Evolutionary conservation across 2,329 filamentous ascomycete species (phyloP).

Genomic region (Trichophyton simii): DNA sequence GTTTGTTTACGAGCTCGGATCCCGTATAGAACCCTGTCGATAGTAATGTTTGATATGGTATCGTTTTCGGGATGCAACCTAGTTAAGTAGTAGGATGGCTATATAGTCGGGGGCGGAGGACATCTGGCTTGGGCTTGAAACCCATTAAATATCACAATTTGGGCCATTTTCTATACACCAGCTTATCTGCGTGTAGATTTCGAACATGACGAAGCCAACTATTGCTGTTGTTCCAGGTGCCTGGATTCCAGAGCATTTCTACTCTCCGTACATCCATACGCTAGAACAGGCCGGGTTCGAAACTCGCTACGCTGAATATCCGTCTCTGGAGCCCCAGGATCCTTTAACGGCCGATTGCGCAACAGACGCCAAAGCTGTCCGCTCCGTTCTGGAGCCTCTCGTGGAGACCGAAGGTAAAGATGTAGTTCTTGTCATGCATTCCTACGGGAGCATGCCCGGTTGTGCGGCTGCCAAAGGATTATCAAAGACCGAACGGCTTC

Average conservation of each 20-base stretch:
- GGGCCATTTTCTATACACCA: not conserved
- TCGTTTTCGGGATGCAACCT: not conserved
- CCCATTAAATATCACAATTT: not conserved
- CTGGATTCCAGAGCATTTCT: slow-evolving; percentile 21
- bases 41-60: not conserved
- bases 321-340: slow-evolving; percentile 8
- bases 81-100: not conserved
- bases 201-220: slow-evolving; percentile 19
- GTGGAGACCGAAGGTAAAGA: slow-evolving; percentile 23
- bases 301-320: slow-evolving; percentile 8
- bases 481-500: slow-evolving; percentile 1
- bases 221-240: slow-evolving; percentile 28
- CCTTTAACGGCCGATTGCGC: slow-evolving; percentile 13
- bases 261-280: slow-evolving; percentile 16
- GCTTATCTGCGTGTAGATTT: not conserved
- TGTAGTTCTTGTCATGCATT: slow-evolving; percentile 26
- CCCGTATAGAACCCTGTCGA: not conserved
- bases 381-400: slow-evolving; percentile 17
- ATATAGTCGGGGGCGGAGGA: not conserved
- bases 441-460: slow-evolving; percentile 25
- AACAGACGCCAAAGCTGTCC: slow-evolving; percentile 19
- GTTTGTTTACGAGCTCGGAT: not conserved
- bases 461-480: slow-evolving; percentile 21
- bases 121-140: not conserved
- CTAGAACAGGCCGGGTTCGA: slow-evolving; percentile 23